Base-by-base conservation (phyloP, 148 eudicot species). In the Rhododendron mucronatum region DNA sequence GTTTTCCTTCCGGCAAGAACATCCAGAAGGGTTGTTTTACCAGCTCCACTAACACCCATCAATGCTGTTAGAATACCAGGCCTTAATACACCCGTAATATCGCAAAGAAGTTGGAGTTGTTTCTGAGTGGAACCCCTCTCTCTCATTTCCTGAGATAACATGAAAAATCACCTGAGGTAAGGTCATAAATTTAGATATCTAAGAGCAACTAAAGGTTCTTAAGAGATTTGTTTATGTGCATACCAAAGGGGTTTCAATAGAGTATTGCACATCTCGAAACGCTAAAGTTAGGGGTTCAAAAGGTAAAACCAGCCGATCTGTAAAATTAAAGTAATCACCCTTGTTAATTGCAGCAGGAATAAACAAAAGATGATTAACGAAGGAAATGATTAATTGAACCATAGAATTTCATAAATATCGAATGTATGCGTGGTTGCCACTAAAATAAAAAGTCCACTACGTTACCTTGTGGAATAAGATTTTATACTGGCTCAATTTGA, bases 41-140 rank as follows among this genome's bases (percentile, higher is more conserved):
- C 98, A 87, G 98, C 96, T 73, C 99, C 99, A 87, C 95, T 96
- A 39, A 95, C 94, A 55, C 98, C 99, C 96, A 95, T 93, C 48
- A 96, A 87, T 15, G 95, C 98, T 28, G 96, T 93, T 83, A 96
- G 94, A 86, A 93, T 91, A 81, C 98, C 98, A 41, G 98, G 98
- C 86, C 90, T 91, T 20, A 96, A 90, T 55, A 93, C 90, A 82
- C 99, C 94, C 4, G 95, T 93, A 1, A 96, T 90, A 83, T 87
- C 93, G 88, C 78, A 83, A 88, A 95, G 94, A 84, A 95, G 93
- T 85, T 91, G 92, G 28, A 93, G 89, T 75, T 80, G 91, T 84
- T 95, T 93, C 73, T 92, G 84, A 74, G 90, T 35, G 86, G 93
- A 91, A 6, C 95, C 98, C 30, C 84, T 90, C n/a, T 94, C 90